A percentile compares a stretch with the other conserved stretches of the same genome.
Conservation (phyloP, 2,329 filamentous ascomycete species). For the Thelonectria discophora region DNA sequence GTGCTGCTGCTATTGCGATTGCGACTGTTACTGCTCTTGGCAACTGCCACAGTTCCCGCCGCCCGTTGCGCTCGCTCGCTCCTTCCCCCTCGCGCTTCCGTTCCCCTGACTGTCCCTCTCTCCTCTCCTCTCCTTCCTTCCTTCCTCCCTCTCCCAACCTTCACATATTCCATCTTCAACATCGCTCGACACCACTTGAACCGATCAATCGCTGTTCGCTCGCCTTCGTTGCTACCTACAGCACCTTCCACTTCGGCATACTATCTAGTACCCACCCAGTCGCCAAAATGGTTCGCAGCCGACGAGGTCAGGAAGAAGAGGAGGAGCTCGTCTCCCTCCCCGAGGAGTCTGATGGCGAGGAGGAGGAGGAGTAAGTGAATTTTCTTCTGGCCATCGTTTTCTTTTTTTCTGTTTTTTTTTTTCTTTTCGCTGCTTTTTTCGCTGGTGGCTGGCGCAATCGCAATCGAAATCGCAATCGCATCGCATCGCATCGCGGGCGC, state of each 20-base stretch:
- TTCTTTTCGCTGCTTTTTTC: slow-evolving; percentile 1
- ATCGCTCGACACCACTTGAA: slow-evolving; percentile 2
- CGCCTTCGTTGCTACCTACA: slow-evolving; percentile 6
- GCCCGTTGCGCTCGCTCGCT: slow-evolving; percentile 12
- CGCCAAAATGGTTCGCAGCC: slow-evolving; percentile 21
- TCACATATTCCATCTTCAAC: slow-evolving; percentile 1
- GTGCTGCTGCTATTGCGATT: too few relatives aligned
- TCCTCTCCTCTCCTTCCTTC: slow-evolving; percentile 15
- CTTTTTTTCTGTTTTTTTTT: slow-evolving; percentile 7
- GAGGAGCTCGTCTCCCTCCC: slow-evolving; percentile 65
- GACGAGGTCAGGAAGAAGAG: slow-evolving; percentile 49
- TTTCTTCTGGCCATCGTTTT: slow-evolving; percentile 5
- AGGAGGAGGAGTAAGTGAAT: slow-evolving; percentile 63
- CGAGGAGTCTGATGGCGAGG: slow-evolving; percentile 60
- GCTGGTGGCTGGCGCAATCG: slow-evolving; percentile 24
- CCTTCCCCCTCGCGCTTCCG: slow-evolving; percentile 3
- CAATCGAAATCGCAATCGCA: slow-evolving; percentile 12
- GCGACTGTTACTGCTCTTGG: too few relatives aligned
- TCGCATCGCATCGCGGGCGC: background rate
- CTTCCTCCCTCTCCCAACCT: slow-evolving; percentile 6
- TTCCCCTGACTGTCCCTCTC: slow-evolving; percentile 10
- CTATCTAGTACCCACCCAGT: slow-evolving; percentile 3
- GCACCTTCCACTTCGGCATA: background rate
- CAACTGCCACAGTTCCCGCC: slow-evolving; percentile 7
- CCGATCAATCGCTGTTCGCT: background rate